Evolutionary conservation across 2,329 filamentous ascomycete species (phyloP).

Genomic region (Ophiocordyceps unilateralis): DNA sequence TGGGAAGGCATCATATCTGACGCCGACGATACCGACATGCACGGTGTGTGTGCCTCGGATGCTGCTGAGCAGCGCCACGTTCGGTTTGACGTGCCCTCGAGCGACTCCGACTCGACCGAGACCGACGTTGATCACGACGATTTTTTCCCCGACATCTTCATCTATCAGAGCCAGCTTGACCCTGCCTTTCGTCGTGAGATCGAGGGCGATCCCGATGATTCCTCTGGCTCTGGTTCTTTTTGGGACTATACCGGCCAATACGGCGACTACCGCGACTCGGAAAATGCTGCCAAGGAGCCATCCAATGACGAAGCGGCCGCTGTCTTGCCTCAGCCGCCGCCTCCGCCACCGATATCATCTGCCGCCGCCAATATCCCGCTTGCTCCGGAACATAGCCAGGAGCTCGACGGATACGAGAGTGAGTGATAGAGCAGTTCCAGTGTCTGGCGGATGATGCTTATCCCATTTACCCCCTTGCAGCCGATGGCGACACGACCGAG

Average conservation of each 20-base stretch:
- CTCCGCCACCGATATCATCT: conserved; percentile 4
- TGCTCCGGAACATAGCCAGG: conserved; percentile 17
- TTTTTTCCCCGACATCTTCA: conserved; percentile 63
- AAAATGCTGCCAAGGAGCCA: conserved; percentile 18
- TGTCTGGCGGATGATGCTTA: conserved; percentile 3
- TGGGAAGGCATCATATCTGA: conserved; percentile 13
- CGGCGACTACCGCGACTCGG: conserved; percentile 21
- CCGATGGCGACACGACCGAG: conserved; percentile 45
- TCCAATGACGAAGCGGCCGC: conserved; percentile 24
- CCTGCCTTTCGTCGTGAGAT: conserved; percentile 57
- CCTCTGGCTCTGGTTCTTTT: conserved; percentile 39
- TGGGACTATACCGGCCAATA: conserved; percentile 44
- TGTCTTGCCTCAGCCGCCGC: conserved; percentile 20
- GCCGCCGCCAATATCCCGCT: conserved; percentile 10
- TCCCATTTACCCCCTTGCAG: conserved; percentile 24
- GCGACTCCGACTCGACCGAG: conserved; percentile 49
- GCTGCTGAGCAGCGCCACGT: conserved; percentile 42
- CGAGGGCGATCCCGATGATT: conserved; percentile 46
- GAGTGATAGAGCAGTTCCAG: conserved; percentile 18
- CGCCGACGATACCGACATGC: conserved; percentile 23
- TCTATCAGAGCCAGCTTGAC: conserved; percentile 57
- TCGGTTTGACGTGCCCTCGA: conserved; percentile 52
- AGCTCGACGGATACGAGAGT: conserved; percentile 43
- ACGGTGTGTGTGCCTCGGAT: conserved; percentile 24
- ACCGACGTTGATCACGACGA: conserved; percentile 43